Percentiles rank a stretch among this genome's conserved stretches.
Evolutionary conservation across 169 alveolate genomes (phyloP).

Genomic region (Babesia sp.): DNA sequence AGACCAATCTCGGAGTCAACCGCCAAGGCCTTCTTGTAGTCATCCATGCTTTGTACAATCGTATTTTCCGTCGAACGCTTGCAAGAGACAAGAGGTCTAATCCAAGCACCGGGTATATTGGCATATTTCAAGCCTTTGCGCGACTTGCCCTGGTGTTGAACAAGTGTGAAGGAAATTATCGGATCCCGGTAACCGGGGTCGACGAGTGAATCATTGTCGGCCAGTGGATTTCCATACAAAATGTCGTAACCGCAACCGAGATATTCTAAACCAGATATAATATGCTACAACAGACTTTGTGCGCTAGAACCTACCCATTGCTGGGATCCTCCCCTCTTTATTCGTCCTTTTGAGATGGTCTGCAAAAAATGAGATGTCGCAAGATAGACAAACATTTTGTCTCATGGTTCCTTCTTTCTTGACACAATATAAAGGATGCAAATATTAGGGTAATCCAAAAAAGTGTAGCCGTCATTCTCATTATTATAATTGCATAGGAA

Average conservation of each 20-base stretch:
- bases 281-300: not conserved
- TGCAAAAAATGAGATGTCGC: not conserved
- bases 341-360: conserved; percentile 9
- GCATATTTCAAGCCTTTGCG: conserved; percentile 15
- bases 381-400: not conserved
- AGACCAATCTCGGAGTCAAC: conserved; percentile 40
- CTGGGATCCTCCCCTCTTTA: conserved; percentile 53
- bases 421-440: not conserved
- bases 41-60: conserved; percentile 43
- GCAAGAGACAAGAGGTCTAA: conserved; percentile 54
- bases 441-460: not conserved
- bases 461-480: not conserved
- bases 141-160: conserved; percentile 22
- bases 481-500: not conserved
- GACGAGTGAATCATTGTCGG: conserved; percentile 74
- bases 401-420: not conserved
- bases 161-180: conserved; percentile 62
- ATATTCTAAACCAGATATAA: conserved; percentile 53
- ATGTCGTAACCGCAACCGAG: conserved; percentile 84
- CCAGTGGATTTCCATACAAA: conserved; percentile 81
- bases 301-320: conserved; percentile 43
- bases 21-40: conserved; percentile 34
- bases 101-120: conserved; percentile 58
- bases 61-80: conserved; percentile 35
- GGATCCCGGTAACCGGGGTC: conserved; percentile 86